Evolutionary conservation across 768 basidiomycete genomes (phyloP), one percentile per base, ranked within the genome.

Genomic region (Paxillus rubicundulus): DNA sequence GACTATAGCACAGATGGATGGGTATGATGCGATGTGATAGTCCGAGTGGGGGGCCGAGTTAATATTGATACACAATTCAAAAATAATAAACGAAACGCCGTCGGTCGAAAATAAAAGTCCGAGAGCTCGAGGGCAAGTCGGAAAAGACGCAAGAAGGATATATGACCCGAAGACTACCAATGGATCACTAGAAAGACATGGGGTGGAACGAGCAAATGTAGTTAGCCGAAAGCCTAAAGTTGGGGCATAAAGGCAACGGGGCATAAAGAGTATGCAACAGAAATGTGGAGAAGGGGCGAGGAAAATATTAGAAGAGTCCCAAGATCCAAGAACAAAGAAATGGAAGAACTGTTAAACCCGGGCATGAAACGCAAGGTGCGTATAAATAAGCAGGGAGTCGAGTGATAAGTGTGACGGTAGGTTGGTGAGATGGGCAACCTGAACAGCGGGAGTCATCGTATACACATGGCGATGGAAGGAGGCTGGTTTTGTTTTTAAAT

Each of bases 251-350:
- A 53, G 41, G 56, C 46, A 37, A 36, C 2, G 44, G 52, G 18
- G 21, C 12, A 17, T 36, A 48, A n/a, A 51, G 52, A 64, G 55
- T 59, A 63, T 56, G 41, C 17, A 49, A 45, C 55, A 32, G 40
- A 56, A 59, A 57, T 45, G 27, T 24, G 24, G 36, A 48, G 27
- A n/a, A n/a, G 40, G 45, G 33, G 33, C 14, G 33, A 33, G 13
- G 33, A 33, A 60, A 62, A 69, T 63, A 65, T 58, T 55, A 59
- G 58, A 48, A 52, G 27, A 56, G 67, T 71, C 69, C 69, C 71
- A 69, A 63, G 66, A 77, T 70, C 69, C 76, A 73, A 74, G 67
- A 75, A 71, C 69, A 74, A 70, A 70, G 55, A 51, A 53, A 50
- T 14, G 56, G 49, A 59, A 51, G 67, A 63, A 72, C n/a, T 67